Base-by-base conservation (phyloP, 2,329 filamentous ascomycete species). In the Botrytis sinoallii region DNA sequence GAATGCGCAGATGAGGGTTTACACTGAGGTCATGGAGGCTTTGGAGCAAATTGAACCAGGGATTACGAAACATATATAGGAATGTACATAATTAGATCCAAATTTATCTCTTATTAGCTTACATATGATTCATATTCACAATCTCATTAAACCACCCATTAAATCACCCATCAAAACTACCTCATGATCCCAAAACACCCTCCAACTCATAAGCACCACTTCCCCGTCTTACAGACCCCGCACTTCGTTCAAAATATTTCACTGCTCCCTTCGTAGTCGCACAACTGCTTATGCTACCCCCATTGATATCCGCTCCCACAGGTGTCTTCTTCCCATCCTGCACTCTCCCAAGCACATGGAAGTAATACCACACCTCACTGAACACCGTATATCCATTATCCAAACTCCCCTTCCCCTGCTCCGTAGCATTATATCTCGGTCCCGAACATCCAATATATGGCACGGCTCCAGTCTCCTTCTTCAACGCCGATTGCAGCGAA, bases 331-430 rank as follows among this genome's bases (percentile, higher is more conserved):
- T 84, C 72, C 85, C 82, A 16, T 72, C 52, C 82, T 91, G 90
- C 10, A 88, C 86, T 25, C 84, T 81, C 5, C 90, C 90, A 72
- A 84, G 85, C 70, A 88, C 87, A 80, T 91, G 86, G 80, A 87
- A 85, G 78, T 91, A 91, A 79, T 92, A 92, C 89, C 89, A 92
- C 20, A 90, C 84, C 84, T 92, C 90, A 74, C 80, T 86, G 66
- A 92, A 77, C 46, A 86, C 83, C 1, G 89, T 91, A 75, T 83
- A 82, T 2, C 90, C 89, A 73, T 83, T 86, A 77, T 92, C 90
- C 3, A 79, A 78, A 3, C 85, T 86, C 32, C 86, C 86, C 74
- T 82, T 84, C 2, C 90, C 90, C 12, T 86, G 87, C 32, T 80
- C 84, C 22, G 90, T 92, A 76, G 86, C 83, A 79, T 91, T 92